Conservation (phyloP, 73 alveolate genomes). For the Paramecium primaurelia region DNA sequence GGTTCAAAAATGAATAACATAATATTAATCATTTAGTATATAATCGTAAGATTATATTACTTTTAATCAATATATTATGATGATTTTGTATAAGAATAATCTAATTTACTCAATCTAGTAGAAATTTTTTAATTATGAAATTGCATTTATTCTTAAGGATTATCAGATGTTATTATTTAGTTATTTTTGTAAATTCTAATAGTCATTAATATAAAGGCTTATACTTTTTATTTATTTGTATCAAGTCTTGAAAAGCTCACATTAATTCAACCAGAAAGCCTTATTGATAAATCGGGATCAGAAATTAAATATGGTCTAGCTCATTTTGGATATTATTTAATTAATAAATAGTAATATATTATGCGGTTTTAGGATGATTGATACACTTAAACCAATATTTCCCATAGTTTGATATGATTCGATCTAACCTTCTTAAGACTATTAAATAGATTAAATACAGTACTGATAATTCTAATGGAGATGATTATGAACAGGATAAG, state of each 20-base stretch:
- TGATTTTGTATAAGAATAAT: no score
- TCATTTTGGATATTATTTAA: background rate
- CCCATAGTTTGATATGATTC: background rate
- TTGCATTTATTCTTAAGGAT: no score
- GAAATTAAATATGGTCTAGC: background rate
- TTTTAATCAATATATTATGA: no score
- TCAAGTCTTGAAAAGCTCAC: background rate
- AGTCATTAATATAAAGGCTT: background rate
- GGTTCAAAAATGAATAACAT: no score
- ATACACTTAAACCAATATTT: background rate
- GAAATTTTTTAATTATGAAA: no score
- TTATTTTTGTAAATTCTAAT: background rate
- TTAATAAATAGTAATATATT: background rate
- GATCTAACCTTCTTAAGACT: background rate
- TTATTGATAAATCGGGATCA: background rate
- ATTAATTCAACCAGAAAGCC: background rate
- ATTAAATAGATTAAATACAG: no score
- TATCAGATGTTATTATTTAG: background rate
- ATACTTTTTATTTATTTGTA: background rate
- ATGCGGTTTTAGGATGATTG: constrained; percentile 11
- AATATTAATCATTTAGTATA: no score
- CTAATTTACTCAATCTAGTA: no score
- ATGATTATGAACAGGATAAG: background rate
- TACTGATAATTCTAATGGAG: background rate
- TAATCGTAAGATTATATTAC: no score